Conservation (phyloP, 805 yeast species). For the Priceomyces carsonii region DNA sequence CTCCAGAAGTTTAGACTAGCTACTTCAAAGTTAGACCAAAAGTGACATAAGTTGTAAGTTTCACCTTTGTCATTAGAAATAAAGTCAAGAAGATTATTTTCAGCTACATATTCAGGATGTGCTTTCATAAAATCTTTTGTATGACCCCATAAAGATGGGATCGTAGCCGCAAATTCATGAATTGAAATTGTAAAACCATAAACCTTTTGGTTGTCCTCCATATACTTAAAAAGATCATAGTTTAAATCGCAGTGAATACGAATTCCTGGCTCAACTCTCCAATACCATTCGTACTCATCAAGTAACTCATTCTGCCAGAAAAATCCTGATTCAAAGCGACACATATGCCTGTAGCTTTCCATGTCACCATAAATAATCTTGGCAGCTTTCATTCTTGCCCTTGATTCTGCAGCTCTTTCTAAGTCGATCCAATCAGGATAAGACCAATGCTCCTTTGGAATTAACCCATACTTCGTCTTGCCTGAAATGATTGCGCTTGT, state of each 20-base stretch:
- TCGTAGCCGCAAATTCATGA: conserved; percentile 80
- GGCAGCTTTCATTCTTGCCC: conserved; percentile 56
- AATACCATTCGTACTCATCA: conserved; percentile 82
- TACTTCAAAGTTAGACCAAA: conserved; percentile 90
- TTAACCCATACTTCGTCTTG: conserved; percentile 69
- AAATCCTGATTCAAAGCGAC: conserved; percentile 88
- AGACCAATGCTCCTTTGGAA: conserved; percentile 87
- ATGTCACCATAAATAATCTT: conserved; percentile 73
- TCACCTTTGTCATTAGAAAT: conserved; percentile 67
- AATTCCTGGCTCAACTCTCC: conserved; percentile 93
- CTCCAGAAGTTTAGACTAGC: conserved; percentile 77
- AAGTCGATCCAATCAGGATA: conserved; percentile 83
- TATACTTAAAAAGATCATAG: conserved; percentile 81
- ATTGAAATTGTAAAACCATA: conserved; percentile 88
- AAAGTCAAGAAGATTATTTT: conserved; percentile 69
- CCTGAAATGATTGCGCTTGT: conserved; percentile 77
- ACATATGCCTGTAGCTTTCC: conserved; percentile 86
- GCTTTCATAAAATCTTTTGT: conserved; percentile 65
- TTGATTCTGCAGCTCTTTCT: conserved; percentile 63
- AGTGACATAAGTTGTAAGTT: conserved; percentile 79
- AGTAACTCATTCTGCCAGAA: conserved; percentile 77
- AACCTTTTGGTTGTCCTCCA: conserved; percentile 73
- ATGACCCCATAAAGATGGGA: conserved; percentile 80
- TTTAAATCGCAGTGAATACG: conserved; percentile 79
- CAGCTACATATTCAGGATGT: conserved; percentile 60